Base-by-base conservation (phyloP, 1,284 basidiomycete genomes). In the Chalciporus piperatoides region DNA sequence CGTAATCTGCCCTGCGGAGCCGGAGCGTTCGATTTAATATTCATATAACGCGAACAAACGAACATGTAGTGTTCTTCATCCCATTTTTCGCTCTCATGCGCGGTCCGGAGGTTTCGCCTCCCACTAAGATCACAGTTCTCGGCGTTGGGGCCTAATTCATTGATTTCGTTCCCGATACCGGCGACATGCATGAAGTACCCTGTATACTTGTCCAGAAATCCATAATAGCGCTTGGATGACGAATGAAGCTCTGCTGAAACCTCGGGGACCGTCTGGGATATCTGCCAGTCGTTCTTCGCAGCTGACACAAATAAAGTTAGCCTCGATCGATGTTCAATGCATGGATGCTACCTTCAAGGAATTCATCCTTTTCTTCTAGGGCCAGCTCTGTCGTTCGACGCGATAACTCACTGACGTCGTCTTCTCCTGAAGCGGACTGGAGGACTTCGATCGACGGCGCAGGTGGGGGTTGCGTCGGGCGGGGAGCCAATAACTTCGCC, bases 21-120 rank as follows among this genome's bases (percentile, higher is more conserved):
- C 25, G 42, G 46, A 41, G 38, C 38, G 39, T 44, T 36, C 21
- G 30, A 38, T 33, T 36, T 7, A 17, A 46, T 17, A 15, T 24
- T 23, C 19, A 42, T 49, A 47, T 19, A 45, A 44, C 17, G 12
- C 28, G 40, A 49, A 44, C 42, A 25, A 28, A 62, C 79, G 48
- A 63, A 88, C 88, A 90, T 82, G 60, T 91, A 92, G 66, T 91
- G 74, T 59, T 90, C 87, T 60, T 81, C 81, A 58, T 91, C 84
- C 78, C 84, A 92, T 67, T 90, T 90, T 33, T 76, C 71, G 30
- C 88, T 72, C 62, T 90, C 87, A 54, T 81, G 81, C 48, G 68
- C 62, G 8, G 80, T 55, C 41, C 86, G 76, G 50, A 68, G 67
- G 44, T 52, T 57, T 40, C 79, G 73, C 41, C 86, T 74, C 51